Evolutionary conservation across 2,329 filamentous ascomycete genomes (phyloP).

Genomic region (Calonectria fujianensis): DNA sequence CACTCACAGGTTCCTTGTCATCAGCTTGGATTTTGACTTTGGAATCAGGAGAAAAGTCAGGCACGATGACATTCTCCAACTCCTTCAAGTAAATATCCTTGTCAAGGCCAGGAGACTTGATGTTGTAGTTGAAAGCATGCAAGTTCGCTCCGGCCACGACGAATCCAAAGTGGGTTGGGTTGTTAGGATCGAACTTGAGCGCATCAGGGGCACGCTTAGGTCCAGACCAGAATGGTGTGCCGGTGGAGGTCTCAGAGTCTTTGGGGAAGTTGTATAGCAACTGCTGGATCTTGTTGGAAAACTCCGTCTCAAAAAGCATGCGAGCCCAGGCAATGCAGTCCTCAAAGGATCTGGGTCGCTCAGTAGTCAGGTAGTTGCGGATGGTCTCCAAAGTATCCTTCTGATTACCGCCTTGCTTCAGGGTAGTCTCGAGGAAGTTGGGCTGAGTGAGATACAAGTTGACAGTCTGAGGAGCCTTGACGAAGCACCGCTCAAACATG

Average conservation of each 20-base stretch:
- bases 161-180: slow-evolving; percentile 91
- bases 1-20: slow-evolving; percentile 88
- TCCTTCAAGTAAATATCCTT: slow-evolving; percentile 85
- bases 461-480: slow-evolving; percentile 93
- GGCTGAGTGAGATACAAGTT: slow-evolving; percentile 95
- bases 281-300: slow-evolving; percentile 97
- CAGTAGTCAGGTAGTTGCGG: slow-evolving; percentile 91
- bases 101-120: slow-evolving; percentile 84
- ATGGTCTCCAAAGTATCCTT: slow-evolving; percentile 94
- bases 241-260: slow-evolving; percentile 90
- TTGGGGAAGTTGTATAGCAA: slow-evolving; percentile 98
- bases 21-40: slow-evolving; percentile 97
- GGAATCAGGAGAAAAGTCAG: slow-evolving; percentile 93
- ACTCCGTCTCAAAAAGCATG: slow-evolving; percentile 95
- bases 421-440: slow-evolving; percentile 88
- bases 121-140: slow-evolving; percentile 98
- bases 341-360: slow-evolving; percentile 93
- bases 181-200: slow-evolving; percentile 89
- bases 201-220: slow-evolving; percentile 97
- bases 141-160: slow-evolving; percentile 92
- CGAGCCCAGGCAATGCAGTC: slow-evolving; percentile 98
- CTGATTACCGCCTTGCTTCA: slow-evolving; percentile 96
- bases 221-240: slow-evolving; percentile 97
- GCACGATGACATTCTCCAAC: slow-evolving; percentile 93
- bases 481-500: slow-evolving; percentile 94